Percentiles rank a stretch among this genome's conserved stretches.
These are phyloP conservation scores for Cyclanthera cordifolia DNA, from an alignment of 306 rosid genomes.

Conservation along the genomic window DNA sequence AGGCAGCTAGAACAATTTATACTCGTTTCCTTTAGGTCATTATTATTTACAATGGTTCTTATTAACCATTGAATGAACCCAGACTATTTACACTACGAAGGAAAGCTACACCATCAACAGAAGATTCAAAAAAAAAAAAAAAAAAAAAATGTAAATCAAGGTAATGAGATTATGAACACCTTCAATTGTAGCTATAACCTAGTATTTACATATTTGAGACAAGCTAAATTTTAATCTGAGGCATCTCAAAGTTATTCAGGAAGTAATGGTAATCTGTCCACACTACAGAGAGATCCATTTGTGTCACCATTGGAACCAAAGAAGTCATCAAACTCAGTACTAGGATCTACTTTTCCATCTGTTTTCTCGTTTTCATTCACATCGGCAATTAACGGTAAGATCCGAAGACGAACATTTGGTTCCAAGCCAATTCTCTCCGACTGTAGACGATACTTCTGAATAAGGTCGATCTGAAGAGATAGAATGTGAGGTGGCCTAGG, in stretches of 20 bases:
- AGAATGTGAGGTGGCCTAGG: slow-evolving; percentile 54
- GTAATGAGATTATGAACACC: not conserved
- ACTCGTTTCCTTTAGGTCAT: not conserved
- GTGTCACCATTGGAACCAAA: slow-evolving; percentile 29
- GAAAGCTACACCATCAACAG: not conserved
- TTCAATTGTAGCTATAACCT: not conserved
- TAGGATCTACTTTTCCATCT: slow-evolving; percentile 18
- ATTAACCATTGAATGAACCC: not conserved
- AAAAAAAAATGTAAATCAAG: not conserved
- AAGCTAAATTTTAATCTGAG: not conserved
- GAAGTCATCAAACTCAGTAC: slow-evolving; percentile 30
- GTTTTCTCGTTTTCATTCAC: slow-evolving; percentile 19
- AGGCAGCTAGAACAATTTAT: too few relatives aligned
- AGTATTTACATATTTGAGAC: not conserved
- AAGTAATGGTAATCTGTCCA: slow-evolving; percentile 58
- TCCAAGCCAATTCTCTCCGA: slow-evolving; percentile 37
- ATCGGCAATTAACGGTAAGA: slow-evolving; percentile 42
- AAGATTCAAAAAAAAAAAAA: too few relatives aligned
- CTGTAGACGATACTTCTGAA: slow-evolving; percentile 52
- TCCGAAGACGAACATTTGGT: slow-evolving; percentile 34
- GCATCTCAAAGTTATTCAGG: slow-evolving; percentile 35
- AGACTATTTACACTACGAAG: not conserved
- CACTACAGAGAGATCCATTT: slow-evolving; percentile 30
- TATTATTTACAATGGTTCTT: not conserved
- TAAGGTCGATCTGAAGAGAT: slow-evolving; percentile 56